Evolutionary conservation across 345 rosid species (phyloP), one percentile per base, ranked within the genome.

Genomic region (Corymbia maculata): DNA sequence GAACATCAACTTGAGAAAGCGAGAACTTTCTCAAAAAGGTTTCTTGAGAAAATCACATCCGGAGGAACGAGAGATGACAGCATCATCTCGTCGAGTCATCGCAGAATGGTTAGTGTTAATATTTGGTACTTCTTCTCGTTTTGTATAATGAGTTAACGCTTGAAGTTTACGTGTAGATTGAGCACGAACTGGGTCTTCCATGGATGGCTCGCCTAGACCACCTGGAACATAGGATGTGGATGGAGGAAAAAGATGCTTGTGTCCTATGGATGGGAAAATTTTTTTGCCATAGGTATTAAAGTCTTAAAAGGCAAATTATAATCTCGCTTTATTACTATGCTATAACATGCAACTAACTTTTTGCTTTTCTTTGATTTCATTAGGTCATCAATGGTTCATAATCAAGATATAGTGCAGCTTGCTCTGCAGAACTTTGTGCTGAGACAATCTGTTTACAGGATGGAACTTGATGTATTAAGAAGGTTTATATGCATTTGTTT

Each of bases 171-270:
- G 24, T 49, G 52, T 28, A 96, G 97, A 92, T 93, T 53, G 86
- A 89, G 89, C 87, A 92, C 49, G 97, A 95, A 66, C 50, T 94
- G 88, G 86, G 87, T 52, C 87, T 91, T 87, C 95, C 95, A 49
- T 95, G 97, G 96, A 86, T 92, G 12, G 93, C 95, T 52, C 91
- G 95, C 87, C 85, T 91, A 86, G 96, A 92, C 47, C 96, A 93
- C 86, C 92, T 95, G 52, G 96, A 95, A 51, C 93, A 96, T 61
- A 92, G 98, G 85, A 90, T 85, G 88, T 93, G 93, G 94, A 93
- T 96, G 79, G 97, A 95, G 90, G 94, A 93, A 55, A 91, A 88
- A 14, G 87, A 93, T 68, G 90, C 79, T 84, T 84, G 88, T 87
- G 90, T 90, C 88, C 45, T 93, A 32, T 94, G 94, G 92, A 55